Evolutionary conservation across 441 rosid genomes (phyloP).

Genomic region (Pelargonium fulgidum): DNA sequence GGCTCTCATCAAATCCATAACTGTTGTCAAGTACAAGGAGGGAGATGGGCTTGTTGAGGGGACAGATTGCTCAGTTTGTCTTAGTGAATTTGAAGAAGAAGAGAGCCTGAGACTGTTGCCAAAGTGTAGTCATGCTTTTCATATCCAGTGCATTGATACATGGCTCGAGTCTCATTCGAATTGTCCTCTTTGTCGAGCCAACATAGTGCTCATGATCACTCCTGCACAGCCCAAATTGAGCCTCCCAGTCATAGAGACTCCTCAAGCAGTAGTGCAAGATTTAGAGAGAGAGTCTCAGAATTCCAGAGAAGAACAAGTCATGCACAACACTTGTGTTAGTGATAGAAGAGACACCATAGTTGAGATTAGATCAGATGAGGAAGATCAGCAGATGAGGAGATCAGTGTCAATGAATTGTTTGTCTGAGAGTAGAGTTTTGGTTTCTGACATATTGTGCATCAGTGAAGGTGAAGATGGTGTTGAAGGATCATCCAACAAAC

Average conservation of each 20-base stretch:
- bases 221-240: slow-evolving; percentile 24
- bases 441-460: slow-evolving; percentile 27
- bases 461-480: slow-evolving; percentile 24
- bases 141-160: slow-evolving; percentile 24
- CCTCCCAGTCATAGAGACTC: slow-evolving; percentile 18
- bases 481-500: slow-evolving; percentile 30
- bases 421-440: slow-evolving; percentile 26
- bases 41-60: slow-evolving; percentile 19
- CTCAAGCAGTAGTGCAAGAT: slow-evolving; percentile 24
- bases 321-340: slow-evolving; percentile 17
- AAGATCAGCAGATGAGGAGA: slow-evolving; percentile 33
- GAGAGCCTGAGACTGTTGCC: slow-evolving; percentile 28
- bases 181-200: slow-evolving; percentile 27
- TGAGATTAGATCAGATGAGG: slow-evolving; percentile 28
- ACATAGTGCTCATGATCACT: neutral
- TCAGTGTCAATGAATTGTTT: slow-evolving; percentile 59
- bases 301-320: too few relatives aligned
- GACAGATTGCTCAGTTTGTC: slow-evolving; percentile 25
- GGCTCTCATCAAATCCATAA: slow-evolving; percentile 21
- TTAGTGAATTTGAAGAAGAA: slow-evolving; percentile 23
- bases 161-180: slow-evolving; percentile 25
- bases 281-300: slow-evolving; percentile 4
- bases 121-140: slow-evolving; percentile 24
- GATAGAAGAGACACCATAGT: slow-evolving; percentile 30
- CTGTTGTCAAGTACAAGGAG: slow-evolving; percentile 22